These are phyloP conservation scores for Bocquillonia castaneifolia DNA, from an alignment of 441 rosid genomes.

Conservation along the genomic window DNA sequence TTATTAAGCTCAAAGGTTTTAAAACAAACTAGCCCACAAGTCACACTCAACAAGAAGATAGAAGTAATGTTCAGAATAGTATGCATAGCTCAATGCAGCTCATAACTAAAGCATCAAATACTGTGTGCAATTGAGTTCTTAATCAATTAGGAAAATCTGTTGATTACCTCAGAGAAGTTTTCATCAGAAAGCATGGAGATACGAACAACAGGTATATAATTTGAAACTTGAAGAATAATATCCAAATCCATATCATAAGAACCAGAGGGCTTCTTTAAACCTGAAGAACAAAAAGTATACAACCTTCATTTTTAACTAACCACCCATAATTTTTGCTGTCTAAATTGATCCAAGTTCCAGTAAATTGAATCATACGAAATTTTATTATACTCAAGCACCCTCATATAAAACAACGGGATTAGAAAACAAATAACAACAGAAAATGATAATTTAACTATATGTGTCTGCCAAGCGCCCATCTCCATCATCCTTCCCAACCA, in stretches of 20 bases:
- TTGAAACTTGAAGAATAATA: slow-evolving; percentile 43
- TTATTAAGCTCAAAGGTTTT: too few relatives aligned
- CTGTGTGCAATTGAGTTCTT: background rate
- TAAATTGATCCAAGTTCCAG: background rate
- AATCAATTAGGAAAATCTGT: slow-evolving; percentile 9
- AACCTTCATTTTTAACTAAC: background rate
- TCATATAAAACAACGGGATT: background rate
- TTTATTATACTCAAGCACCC: background rate
- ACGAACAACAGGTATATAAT: slow-evolving; percentile 31
- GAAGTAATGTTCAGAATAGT: background rate
- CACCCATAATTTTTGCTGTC: background rate
- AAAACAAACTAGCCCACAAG: background rate
- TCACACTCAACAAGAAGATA: background rate
- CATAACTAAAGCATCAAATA: background rate
- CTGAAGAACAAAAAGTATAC: slow-evolving; percentile 25
- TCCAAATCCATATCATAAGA: slow-evolving; percentile 27
- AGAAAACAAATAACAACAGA: background rate
- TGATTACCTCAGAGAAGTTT: slow-evolving; percentile 35
- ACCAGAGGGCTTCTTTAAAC: slow-evolving; percentile 27
- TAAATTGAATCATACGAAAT: background rate
- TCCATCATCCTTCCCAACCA: background rate
- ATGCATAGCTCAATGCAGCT: background rate
- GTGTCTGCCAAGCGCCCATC: background rate
- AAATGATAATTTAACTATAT: background rate
- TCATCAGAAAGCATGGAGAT: slow-evolving; percentile 43